Conservation (phyloP, 306 rosid genomes). For the Carpinus fangiana region DNA sequence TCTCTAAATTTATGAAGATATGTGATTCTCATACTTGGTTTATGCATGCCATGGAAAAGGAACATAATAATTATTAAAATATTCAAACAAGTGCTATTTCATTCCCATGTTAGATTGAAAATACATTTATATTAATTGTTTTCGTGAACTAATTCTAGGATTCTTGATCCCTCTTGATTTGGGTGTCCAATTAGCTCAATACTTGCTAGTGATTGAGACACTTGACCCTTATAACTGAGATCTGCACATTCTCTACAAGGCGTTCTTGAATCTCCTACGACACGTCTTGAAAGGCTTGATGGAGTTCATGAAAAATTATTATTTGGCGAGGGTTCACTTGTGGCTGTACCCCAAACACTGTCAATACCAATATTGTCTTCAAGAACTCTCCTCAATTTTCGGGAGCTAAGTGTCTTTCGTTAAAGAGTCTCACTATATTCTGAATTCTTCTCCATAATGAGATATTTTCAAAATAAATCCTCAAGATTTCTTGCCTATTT, state of each 20-base stretch:
- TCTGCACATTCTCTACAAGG: not conserved
- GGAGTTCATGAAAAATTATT: slow-evolving; percentile 8
- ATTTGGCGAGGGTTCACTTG: not conserved
- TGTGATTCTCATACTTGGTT: too few relatives aligned
- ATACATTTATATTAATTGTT: too few relatives aligned
- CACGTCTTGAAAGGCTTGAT: not conserved
- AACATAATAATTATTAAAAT: too few relatives aligned
- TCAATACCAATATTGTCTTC: too few relatives aligned
- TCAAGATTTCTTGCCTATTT: not conserved
- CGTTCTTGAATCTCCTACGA: not conserved
- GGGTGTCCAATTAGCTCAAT: not conserved
- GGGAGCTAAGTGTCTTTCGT: slow-evolving; percentile 30
- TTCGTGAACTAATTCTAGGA: not conserved
- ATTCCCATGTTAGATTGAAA: too few relatives aligned
- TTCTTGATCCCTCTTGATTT: not conserved
- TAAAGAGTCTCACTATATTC: slow-evolving; percentile 18
- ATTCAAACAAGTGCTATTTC: too few relatives aligned
- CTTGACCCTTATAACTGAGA: too few relatives aligned
- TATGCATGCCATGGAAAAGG: too few relatives aligned
- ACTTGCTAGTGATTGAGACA: not conserved
- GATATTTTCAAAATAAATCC: not conserved
- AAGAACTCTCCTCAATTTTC: slow-evolving; percentile 4
- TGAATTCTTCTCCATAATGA: slow-evolving; percentile 6
- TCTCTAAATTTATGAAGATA: too few relatives aligned
- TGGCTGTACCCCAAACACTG: too few relatives aligned